Base-by-base conservation (phyloP, 2,329 filamentous ascomycete species). In the Bipolaris sorokiniana region DNA sequence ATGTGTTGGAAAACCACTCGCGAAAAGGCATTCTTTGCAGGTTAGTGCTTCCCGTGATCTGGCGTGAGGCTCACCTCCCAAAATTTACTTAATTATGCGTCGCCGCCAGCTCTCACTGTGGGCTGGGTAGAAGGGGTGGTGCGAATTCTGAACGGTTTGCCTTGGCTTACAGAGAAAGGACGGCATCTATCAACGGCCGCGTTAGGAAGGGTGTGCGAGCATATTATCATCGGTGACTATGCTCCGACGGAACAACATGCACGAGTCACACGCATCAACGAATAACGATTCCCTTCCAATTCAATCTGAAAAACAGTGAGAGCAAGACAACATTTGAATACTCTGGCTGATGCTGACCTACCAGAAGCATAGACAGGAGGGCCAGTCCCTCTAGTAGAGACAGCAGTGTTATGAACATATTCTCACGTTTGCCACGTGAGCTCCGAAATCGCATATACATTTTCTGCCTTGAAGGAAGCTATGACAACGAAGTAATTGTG, bases 401-500 rank as follows among this genome's bases (percentile, higher is more conserved):
- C 18, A 41, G 37, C 5, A 22, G 57, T 11, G 51, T 50, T 22
- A 38, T 42, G 10, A 40, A 40, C 5, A 44, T 63, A 20, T 61
- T 63, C 23, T 49, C 45, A 10, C 40, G 34, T 40, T 47, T 68
- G n/a, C 64, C 66, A 31, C 62, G 63, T 48, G 66, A 68, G 37
- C 56, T 68, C 33, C 66, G 66, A 23, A 58, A 67, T 28, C 53
- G 58, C 22, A 56, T 68, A 51, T 62, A 66, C 37, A 48, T 55
- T 3, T 67, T 59, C 33, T 67, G 61, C 15, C 56, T 66, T 7
- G 56, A 67, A 42, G 59, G 66, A 10, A 16, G 40, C 3, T 59
- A 59, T 13, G 66, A 68, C 46, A 59, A 67, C 20, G 64, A 68
- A 28, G 64, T 68, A 13, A 58, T 68, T 9, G 55, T 68, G 15